A percentile compares a stretch with the other conserved stretches of the same genome.
Conservation (phyloP, 129 eudicot species). For the Centella asiatica region DNA sequence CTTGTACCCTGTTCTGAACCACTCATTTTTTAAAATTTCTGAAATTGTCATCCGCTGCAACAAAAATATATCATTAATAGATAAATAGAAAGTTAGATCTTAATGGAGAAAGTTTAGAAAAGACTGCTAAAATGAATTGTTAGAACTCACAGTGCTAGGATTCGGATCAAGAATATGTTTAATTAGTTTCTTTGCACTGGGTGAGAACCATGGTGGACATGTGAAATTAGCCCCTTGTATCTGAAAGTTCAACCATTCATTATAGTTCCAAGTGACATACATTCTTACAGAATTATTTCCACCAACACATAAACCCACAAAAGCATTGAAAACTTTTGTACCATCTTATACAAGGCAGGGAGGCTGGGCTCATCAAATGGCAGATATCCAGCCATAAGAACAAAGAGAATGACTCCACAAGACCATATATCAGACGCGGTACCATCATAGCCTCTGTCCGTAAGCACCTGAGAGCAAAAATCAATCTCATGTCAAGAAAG, state of each 20-base stretch:
- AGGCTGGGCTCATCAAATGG: slow-evolving; percentile 91
- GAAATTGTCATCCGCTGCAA: slow-evolving; percentile 72
- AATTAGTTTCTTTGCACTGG: slow-evolving; percentile 51
- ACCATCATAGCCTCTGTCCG: slow-evolving; percentile 77
- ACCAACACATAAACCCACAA: neutral
- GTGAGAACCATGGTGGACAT: slow-evolving; percentile 76
- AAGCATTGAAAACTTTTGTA: slow-evolving; percentile 3
- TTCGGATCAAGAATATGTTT: slow-evolving; percentile 70
- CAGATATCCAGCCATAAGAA: slow-evolving; percentile 91
- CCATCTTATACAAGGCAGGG: slow-evolving; percentile 52
- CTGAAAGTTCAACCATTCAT: slow-evolving; percentile 30
- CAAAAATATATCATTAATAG: neutral
- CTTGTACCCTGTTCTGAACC: slow-evolving; percentile 79
- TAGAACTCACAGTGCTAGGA: slow-evolving; percentile 62
- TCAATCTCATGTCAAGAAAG: slow-evolving; percentile 14
- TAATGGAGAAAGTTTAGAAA: neutral
- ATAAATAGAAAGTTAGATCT: neutral
- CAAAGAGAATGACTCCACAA: slow-evolving; percentile 92
- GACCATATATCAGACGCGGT: slow-evolving; percentile 90
- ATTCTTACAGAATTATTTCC: neutral
- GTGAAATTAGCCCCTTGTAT: slow-evolving; percentile 59
- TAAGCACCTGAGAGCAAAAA: slow-evolving; percentile 56
- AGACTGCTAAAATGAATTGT: neutral
- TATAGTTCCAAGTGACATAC: neutral
- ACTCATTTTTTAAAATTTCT: slow-evolving; percentile 62